Conservation (phyloP, 495 filamentous ascomycete species). For the Aspergillus cavernicola region DNA sequence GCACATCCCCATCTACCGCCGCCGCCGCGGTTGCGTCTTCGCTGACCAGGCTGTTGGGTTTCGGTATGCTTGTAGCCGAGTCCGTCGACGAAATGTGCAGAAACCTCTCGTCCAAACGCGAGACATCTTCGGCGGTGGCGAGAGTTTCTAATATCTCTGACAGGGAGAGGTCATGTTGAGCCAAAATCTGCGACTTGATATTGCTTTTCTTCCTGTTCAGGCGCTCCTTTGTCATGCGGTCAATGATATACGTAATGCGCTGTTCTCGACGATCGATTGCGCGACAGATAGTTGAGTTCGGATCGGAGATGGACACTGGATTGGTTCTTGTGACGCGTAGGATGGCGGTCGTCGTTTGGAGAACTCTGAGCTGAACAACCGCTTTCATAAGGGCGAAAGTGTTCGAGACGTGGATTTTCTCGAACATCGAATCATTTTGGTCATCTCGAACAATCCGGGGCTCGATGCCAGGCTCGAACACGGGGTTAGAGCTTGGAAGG, state of each 20-base stretch:
- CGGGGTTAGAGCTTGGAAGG: neutral
- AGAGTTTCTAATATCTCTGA: neutral
- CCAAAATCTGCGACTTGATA: neutral
- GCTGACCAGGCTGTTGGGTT: neutral
- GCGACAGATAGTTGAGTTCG: neutral
- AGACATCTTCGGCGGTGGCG: neutral
- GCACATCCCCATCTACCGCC: neutral
- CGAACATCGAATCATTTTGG: neutral
- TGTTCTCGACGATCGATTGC: conserved; percentile 17
- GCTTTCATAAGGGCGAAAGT: conserved; percentile 4
- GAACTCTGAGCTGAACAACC: conserved; percentile 10
- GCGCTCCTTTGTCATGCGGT: conserved; percentile 7
- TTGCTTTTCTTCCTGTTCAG: neutral
- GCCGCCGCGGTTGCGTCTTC: neutral
- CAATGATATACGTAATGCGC: conserved; percentile 13
- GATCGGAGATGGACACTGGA: conserved; percentile 1
- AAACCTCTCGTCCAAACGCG: neutral
- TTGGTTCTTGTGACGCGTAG: neutral
- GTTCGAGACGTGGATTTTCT: neutral
- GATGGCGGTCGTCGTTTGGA: conserved; percentile 9
- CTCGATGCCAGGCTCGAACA: neutral
- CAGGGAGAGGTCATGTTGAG: neutral
- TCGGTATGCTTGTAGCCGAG: neutral
- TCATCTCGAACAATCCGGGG: neutral
- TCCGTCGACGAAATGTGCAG: neutral